phyloP scores from a whole-genome alignment of 2,329 filamentous ascomycete species.

The Pseudocercospora musae region DNA sequence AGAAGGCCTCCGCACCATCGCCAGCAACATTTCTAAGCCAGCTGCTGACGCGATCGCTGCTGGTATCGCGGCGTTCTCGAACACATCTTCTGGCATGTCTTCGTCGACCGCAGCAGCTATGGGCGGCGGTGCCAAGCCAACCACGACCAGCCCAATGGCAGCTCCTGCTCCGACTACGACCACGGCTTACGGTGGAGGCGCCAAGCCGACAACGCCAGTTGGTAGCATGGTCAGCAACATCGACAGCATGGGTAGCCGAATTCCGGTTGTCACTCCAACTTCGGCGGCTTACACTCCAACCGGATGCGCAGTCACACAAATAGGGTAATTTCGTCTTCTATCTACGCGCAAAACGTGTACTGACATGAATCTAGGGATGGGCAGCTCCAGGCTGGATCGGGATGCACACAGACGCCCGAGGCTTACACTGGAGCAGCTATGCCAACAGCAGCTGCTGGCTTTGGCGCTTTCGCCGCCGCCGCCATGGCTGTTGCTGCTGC shows the following conservation, averaged over 20 bases:
- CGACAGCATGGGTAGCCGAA: background rate
- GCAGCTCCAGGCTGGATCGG: background rate
- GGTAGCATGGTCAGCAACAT: background rate
- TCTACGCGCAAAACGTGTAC: background rate
- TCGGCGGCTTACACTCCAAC: background rate
- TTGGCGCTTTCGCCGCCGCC: constrained; percentile 9
- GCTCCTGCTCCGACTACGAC: background rate
- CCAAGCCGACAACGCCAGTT: background rate
- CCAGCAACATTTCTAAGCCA: constrained; percentile 10
- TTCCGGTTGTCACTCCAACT: constrained; percentile 10
- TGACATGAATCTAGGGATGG: background rate
- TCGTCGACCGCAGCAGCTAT: background rate
- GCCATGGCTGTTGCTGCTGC: constrained; percentile 11
- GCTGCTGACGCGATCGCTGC: constrained; percentile 9
- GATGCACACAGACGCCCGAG: background rate
- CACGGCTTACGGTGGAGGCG: background rate
- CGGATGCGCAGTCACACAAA: background rate
- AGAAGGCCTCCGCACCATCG: constrained; percentile 6
- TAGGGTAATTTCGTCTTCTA: background rate
- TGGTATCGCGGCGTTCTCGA: constrained; percentile 10
- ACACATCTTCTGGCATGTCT: background rate
- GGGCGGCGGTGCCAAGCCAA: constrained; percentile 1
- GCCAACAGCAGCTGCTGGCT: constrained; percentile 5
- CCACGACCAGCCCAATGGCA: constrained; percentile 2
- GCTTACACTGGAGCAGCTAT: constrained; percentile 10